Evolutionary conservation across 75 land plant genomes (phyloP).

Genomic region (Picea sitchensis): DNA sequence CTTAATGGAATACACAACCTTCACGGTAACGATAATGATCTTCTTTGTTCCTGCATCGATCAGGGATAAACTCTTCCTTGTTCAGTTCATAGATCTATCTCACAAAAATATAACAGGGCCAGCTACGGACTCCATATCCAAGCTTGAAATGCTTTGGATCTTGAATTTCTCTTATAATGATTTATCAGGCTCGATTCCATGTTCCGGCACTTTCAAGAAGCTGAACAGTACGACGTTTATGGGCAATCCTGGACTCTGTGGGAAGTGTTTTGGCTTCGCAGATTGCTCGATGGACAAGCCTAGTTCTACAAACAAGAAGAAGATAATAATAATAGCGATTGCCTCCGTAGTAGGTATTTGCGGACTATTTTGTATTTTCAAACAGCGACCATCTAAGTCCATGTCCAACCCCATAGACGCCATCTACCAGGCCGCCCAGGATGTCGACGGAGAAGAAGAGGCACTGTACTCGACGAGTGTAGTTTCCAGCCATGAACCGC

Average conservation of each 20-base stretch:
- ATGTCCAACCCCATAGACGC: background rate
- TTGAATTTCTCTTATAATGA: conserved; percentile 54
- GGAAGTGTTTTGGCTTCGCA: conserved; percentile 20
- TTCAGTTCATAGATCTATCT: conserved; percentile 55
- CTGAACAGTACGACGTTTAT: conserved; percentile 22
- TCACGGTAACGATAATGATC: too few relatives aligned
- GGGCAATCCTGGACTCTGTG: conserved; percentile 59
- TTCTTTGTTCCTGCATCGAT: background rate
- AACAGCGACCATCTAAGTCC: background rate
- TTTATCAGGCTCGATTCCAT: conserved; percentile 54
- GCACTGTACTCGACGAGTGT: too few relatives aligned
- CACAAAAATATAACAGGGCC: conserved; percentile 45
- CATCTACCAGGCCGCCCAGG: too few relatives aligned
- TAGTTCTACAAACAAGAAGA: background rate
- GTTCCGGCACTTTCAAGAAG: conserved; percentile 23
- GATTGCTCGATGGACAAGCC: background rate
- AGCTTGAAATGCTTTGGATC: conserved; percentile 23
- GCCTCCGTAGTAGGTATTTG: too few relatives aligned
- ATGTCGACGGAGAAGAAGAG: too few relatives aligned
- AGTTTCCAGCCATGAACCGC: too few relatives aligned
- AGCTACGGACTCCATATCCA: conserved; percentile 34
- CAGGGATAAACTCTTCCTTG: conserved; percentile 21
- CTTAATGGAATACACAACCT: too few relatives aligned
- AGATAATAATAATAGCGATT: too few relatives aligned
- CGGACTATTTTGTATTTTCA: background rate